phyloP scores from a whole-genome alignment of 140 eudicot species.

The Flaveria floridana region DNA sequence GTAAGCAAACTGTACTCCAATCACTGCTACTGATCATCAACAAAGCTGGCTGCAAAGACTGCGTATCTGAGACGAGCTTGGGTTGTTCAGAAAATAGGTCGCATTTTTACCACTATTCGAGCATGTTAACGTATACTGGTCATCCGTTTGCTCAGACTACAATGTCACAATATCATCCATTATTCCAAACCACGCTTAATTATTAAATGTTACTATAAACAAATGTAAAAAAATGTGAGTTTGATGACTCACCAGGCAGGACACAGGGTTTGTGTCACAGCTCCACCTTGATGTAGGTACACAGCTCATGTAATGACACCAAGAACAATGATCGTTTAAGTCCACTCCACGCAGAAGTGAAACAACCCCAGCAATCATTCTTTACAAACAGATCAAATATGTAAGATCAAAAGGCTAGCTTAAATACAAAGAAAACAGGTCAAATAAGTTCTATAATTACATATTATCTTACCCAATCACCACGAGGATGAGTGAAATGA shows the following conservation, averaged over 20 bases:
- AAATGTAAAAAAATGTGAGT: not conserved
- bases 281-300: slow-evolving; percentile 88
- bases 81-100: slow-evolving; percentile 47
- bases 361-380: slow-evolving; percentile 64
- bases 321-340: slow-evolving; percentile 76
- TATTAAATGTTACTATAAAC: not conserved
- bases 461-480: slow-evolving; percentile 58
- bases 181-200: not conserved
- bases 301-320: slow-evolving; percentile 97
- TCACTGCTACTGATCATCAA: slow-evolving; percentile 38
- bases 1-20: slow-evolving; percentile 20
- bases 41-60: slow-evolving; percentile 76
- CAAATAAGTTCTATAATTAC: not conserved
- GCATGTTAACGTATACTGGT: slow-evolving; percentile 64
- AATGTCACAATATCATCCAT: slow-evolving; percentile 11
- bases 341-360: slow-evolving; percentile 67
- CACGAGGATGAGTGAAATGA: slow-evolving; percentile 65
- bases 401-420: not conserved
- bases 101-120: slow-evolving; percentile 57
- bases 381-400: slow-evolving; percentile 22
- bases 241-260: slow-evolving; percentile 57
- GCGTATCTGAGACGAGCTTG: slow-evolving; percentile 59
- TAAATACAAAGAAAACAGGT: not conserved
- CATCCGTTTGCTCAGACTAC: slow-evolving; percentile 73
- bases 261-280: slow-evolving; percentile 56